Conservation (phyloP, 2,329 filamentous ascomycete genomes). For the Ustulina deusta region DNA sequence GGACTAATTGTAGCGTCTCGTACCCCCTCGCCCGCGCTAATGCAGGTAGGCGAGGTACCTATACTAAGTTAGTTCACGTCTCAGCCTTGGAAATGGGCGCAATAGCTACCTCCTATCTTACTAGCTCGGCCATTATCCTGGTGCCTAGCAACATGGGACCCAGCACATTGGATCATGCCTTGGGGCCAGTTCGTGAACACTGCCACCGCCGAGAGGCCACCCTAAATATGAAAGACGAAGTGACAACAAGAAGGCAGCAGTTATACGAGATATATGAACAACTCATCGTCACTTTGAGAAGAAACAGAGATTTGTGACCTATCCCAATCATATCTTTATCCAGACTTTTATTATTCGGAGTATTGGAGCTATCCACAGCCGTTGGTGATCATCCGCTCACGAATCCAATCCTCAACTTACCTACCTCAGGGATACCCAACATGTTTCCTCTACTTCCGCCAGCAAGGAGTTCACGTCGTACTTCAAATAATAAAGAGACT, state of each 20-base stretch:
- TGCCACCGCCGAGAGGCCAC: slow-evolving; percentile 26
- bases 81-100: slow-evolving; percentile 19
- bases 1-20: no score
- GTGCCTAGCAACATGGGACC: slow-evolving; percentile 24
- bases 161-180: background rate
- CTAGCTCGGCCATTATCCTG: slow-evolving; percentile 15
- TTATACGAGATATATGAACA: slow-evolving; percentile 18
- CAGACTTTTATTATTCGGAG: background rate
- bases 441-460: slow-evolving; percentile 21
- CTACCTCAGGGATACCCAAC: background rate
- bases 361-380: background rate
- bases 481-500: slow-evolving; percentile 4
- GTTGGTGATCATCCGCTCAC: background rate
- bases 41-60: no score
- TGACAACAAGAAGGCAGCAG: slow-evolving; percentile 26
- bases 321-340: background rate
- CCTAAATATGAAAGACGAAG: background rate
- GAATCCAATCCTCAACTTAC: background rate
- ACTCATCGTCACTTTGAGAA: background rate
- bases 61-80: no score
- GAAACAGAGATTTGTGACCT: background rate
- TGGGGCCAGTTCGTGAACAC: slow-evolving; percentile 22
- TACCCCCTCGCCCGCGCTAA: no score
- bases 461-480: background rate
- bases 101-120: no score